These are phyloP conservation scores for Wallacemonas sp. DNA, from an alignment of 208 protist genomes.

Conservation along the genomic window DNA sequence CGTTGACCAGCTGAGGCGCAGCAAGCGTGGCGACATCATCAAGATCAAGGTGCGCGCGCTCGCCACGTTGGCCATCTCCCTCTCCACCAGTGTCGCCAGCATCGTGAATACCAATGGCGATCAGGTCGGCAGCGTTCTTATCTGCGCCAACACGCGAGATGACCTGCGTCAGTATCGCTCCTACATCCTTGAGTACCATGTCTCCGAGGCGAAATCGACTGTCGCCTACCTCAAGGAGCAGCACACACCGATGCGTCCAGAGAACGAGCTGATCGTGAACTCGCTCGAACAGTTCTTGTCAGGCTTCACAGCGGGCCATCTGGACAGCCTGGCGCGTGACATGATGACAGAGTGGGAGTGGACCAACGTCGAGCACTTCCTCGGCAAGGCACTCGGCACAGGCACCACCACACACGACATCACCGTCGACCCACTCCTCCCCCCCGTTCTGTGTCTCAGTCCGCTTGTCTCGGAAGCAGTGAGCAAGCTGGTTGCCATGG, in stretches of 20 bases:
- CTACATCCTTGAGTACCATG: constrained; percentile 83
- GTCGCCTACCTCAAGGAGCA: constrained; percentile 49
- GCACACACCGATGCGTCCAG: constrained; percentile 29
- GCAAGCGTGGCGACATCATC: constrained; percentile 52
- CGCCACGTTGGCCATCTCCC: constrained; percentile 66
- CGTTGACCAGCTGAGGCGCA: constrained; percentile 70
- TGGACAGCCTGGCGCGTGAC: constrained; percentile 66
- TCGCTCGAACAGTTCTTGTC: constrained; percentile 56
- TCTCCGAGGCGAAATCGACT: constrained; percentile 48
- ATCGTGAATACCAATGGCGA: constrained; percentile 57
- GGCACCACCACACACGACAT: constrained; percentile 37
- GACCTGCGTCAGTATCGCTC: constrained; percentile 76
- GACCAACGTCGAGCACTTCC: constrained; percentile 82
- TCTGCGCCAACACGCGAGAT: constrained; percentile 86
- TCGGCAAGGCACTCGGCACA: constrained; percentile 61
- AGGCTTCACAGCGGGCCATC: constrained; percentile 48
- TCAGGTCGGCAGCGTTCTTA: constrained; percentile 77
- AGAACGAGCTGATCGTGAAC: constrained; percentile 32
- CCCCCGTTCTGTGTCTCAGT: constrained; percentile 74
- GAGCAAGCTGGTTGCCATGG: constrained; percentile 33
- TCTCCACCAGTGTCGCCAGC: constrained; percentile 75
- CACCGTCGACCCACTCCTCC: constrained; percentile 69
- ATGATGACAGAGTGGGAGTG: constrained; percentile 91
- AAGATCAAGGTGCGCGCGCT: constrained; percentile 85
- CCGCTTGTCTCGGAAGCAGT: constrained; percentile 68